A percentile compares a stretch with the other conserved stretches of the same genome.
Evolutionary conservation across 495 filamentous ascomycete species (phyloP).

Genomic region (Penicillium silybi): DNA sequence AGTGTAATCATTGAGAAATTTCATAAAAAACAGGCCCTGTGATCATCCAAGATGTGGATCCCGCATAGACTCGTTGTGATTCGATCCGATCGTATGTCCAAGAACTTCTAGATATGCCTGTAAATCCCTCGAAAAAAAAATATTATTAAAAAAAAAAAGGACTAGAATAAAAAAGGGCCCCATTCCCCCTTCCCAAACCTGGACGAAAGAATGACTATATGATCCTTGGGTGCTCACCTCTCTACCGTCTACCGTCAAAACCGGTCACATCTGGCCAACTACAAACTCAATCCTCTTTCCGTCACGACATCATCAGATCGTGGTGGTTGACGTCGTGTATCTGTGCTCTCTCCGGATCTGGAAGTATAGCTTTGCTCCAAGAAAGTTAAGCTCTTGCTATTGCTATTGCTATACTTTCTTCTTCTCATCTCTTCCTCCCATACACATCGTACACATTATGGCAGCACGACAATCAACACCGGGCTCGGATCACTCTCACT

Average conservation of each 20-base stretch:
- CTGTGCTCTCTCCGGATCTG: constrained; percentile 13
- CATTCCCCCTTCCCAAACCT: constrained; percentile 1
- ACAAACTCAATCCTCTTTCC: constrained; percentile 14
- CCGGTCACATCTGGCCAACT: not conserved
- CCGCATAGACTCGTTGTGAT: constrained; percentile 15
- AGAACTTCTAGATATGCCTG: not conserved
- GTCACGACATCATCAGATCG: constrained; percentile 30
- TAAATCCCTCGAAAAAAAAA: constrained; percentile 11
- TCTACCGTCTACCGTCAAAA: not conserved
- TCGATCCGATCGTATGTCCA: constrained; percentile 15
- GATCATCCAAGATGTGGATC: constrained; percentile 14
- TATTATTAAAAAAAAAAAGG: constrained; percentile 5
- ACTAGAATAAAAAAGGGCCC: constrained; percentile 8
- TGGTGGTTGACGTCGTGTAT: constrained; percentile 30
- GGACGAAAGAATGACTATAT: constrained; percentile 15
- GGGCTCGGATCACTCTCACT: constrained; percentile 42
- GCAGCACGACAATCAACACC: constrained; percentile 46
- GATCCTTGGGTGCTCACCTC: constrained; percentile 9
- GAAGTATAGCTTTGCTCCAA: constrained; percentile 23
- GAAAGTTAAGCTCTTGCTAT: constrained; percentile 1
- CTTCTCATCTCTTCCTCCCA: not conserved
- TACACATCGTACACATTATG: constrained; percentile 30
- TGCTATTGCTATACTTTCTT: not conserved
- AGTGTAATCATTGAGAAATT: constrained; percentile 9
- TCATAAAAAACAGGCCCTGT: constrained; percentile 15